Evolutionary conservation across 2,329 filamentous ascomycete species (phyloP).

Genomic region (Colletotrichum orbiculare): DNA sequence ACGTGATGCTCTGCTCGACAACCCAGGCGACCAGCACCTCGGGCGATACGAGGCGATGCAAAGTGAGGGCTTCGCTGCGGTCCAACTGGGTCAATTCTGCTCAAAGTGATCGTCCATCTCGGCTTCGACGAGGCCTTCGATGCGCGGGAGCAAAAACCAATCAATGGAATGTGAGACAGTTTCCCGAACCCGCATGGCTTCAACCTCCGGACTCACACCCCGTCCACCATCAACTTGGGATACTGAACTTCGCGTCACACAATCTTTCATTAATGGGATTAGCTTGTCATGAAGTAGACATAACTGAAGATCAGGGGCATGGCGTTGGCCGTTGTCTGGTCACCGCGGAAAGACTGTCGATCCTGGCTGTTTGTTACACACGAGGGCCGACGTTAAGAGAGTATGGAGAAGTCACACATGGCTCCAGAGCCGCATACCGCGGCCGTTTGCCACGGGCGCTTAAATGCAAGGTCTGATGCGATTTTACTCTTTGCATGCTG

Average conservation of each 20-base stretch:
- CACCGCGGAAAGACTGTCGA: neutral
- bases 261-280: neutral
- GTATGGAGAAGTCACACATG: too few relatives aligned
- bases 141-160: conserved; percentile 7
- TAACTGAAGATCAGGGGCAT: neutral
- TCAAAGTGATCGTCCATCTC: conserved; percentile 8
- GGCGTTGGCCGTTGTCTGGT: conserved; percentile 12
- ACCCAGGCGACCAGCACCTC: neutral
- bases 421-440: too few relatives aligned
- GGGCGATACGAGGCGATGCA: neutral
- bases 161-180: conserved; percentile 24
- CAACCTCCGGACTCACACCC: too few relatives aligned
- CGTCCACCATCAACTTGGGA: too few relatives aligned
- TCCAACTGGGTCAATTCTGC: neutral
- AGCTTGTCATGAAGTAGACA: neutral
- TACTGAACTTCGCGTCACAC: too few relatives aligned
- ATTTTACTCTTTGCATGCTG: too few relatives aligned
- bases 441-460: too few relatives aligned
- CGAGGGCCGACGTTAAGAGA: neutral
- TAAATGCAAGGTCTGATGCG: too few relatives aligned
- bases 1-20: conserved; percentile 21
- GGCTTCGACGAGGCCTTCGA: conserved; percentile 3
- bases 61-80: neutral
- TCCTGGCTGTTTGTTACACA: neutral
- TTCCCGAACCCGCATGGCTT: conserved; percentile 12